Evolutionary conservation across 2,329 filamentous ascomycete genomes (phyloP), one percentile per base, ranked within the genome.

Genomic region (Cordyceps cateniannulata): DNA sequence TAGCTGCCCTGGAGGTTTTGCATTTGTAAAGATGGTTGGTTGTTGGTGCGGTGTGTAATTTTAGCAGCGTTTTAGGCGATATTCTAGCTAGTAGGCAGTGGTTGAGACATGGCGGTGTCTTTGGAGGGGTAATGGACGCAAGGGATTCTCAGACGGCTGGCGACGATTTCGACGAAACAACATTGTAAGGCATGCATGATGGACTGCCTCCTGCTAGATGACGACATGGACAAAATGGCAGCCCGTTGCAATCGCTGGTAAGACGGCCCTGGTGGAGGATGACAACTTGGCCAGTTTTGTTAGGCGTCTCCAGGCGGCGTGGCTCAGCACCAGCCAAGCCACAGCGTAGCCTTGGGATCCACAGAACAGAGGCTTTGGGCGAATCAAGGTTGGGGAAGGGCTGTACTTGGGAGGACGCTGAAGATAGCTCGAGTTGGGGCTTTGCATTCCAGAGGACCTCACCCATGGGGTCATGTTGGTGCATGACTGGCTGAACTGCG

Each of bases 31-130:
- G 27, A 35, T 56, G 27, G 53, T 47, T 47, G 42, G 40, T 10
- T 50, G 27, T 27, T 50, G 18, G 52, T 55, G 22, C 10, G 18
- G 24, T 47, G 58, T 32, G 58, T 60, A 60, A 53, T 60, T 48
- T 60, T 60, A 60, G 58, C 18, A 59, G 24, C 20, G 40, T 18
- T 45, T 47, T 53, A 45, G 20, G 57, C 27, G 18, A 53, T 40
- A 38, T 27, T 45, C 25, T 52, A 27, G 38, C 14, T 14, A n/a
- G 29, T 32, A 27, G 38, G 20, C 20, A n/a, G 29, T 32, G 25
- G 38, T 45, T 47, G 40, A 51, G 48, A 51, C 47, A 53, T 32
- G 40, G 29, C 38, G 57, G 40, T 24, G 16, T 44, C 29, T 44
- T 35, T 20, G 38, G 47, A 35, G 54, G 29, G 40, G 40, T 18